Evolutionary conservation across 495 filamentous ascomycete genomes (phyloP).

Genomic region (Talaromyces borbonicus): DNA sequence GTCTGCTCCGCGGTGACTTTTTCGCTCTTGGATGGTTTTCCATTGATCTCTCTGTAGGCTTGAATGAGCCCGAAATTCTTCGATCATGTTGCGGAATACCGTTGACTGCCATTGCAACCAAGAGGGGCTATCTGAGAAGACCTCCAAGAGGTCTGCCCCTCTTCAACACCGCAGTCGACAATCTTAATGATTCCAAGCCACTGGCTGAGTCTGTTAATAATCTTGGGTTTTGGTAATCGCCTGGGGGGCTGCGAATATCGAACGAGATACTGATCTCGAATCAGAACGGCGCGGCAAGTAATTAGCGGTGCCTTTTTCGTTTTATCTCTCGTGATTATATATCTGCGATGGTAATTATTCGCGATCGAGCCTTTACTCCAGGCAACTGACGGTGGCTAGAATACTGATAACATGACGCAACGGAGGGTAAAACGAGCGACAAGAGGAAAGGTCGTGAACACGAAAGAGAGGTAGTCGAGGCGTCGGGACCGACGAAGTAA

Average conservation of each 20-base stretch:
- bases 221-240: not conserved
- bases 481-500: no score
- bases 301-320: not conserved
- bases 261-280: not conserved
- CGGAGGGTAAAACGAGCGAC: slow-evolving; percentile 2
- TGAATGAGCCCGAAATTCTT: not conserved
- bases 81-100: not conserved
- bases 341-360: not conserved
- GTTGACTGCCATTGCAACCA: slow-evolving; percentile 1
- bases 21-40: not conserved
- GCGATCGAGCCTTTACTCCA: not conserved
- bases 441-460: no score
- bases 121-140: not conserved
- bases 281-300: not conserved
- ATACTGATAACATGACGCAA: not conserved
- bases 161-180: slow-evolving; percentile 1
- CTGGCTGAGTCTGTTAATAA: not conserved
- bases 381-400: not conserved
- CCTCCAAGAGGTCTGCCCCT: slow-evolving; percentile 9
- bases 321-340: not conserved
- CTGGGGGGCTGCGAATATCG: not conserved
- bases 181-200: not conserved
- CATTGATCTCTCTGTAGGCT: not conserved
- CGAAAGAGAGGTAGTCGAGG: not conserved
- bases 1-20: slow-evolving; percentile 4